phyloP scores from a whole-genome alignment of 306 rosid species.

The Corylus avellana region DNA sequence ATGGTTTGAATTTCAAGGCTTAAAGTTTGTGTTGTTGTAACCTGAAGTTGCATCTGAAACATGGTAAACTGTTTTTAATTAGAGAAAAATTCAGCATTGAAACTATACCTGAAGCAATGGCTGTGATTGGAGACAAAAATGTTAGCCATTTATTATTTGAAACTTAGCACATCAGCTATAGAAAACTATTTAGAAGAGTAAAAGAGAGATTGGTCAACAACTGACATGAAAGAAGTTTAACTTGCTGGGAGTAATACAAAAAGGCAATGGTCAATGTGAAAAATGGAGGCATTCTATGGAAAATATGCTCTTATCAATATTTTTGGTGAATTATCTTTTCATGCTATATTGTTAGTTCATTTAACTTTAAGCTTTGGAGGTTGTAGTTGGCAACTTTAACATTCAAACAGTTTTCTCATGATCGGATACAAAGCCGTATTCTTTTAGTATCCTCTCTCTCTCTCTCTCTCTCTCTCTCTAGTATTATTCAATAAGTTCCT shows the following conservation, averaged over 20 bases:
- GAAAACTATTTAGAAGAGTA: too few relatives aligned
- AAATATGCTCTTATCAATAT: not conserved
- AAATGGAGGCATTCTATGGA: not conserved
- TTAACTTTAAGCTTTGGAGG: not conserved
- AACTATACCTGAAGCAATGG: not conserved
- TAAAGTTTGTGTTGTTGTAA: not conserved
- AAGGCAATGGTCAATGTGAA: not conserved
- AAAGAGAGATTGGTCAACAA: too few relatives aligned
- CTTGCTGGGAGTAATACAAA: not conserved
- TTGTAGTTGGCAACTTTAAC: not conserved
- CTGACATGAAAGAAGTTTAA: not conserved
- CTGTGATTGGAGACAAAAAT: too few relatives aligned
- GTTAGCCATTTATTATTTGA: too few relatives aligned
- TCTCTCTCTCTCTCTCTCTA: not conserved
- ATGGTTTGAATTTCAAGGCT: slow-evolving; percentile 1
- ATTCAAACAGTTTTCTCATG: not conserved
- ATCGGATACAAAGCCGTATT: not conserved
- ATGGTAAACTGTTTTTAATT: slow-evolving; percentile 3
- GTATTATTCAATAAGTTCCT: too few relatives aligned
- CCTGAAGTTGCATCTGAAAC: not conserved
- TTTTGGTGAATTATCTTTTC: not conserved
- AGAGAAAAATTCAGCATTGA: not conserved
- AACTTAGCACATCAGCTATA: too few relatives aligned
- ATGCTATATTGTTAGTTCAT: not conserved
- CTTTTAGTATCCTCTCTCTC: not conserved